Evolutionary conservation across 1,284 basidiomycete genomes (phyloP), one percentile per base, ranked within the genome.

Genomic region (Heliocybe sulcata): DNA sequence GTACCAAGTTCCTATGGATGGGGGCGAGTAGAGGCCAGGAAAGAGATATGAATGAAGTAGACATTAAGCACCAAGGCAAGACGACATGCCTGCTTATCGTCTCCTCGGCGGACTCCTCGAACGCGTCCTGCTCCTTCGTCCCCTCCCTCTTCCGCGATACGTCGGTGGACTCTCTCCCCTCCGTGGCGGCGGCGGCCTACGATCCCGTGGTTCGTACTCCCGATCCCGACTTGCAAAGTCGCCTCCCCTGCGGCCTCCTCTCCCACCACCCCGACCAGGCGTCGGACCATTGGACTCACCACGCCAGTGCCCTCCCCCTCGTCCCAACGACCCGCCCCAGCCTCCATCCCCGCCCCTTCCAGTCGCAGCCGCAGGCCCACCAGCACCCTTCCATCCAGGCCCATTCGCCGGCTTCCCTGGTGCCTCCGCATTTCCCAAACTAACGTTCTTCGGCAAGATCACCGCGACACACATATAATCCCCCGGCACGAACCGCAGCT

Each of bases 401-500:
- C 71, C 59, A 14, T 47, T 50, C 20, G 55, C 53, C 45, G 61
- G 65, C 6, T 65, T 60, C 1, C 61, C 69, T 4, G 67, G 73
- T n/a, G 75, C 68, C 54, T 73, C 72, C n/a, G 68, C 62, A n/a
- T 77, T 67, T 0, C 79, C 71, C 12, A 76, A 64, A 3, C 72
- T 76, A 19, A 78, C 77, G 58, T 79, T 80, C 69, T 88, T 88
- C 11, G 88, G 88, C 47, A 90, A 74, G 22, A 85, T 65, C 19
- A 91, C 82, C 19, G 84, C 77, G 50, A 91, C 73, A 59, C 82
- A 80, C 26, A 91, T 75, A 60, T 82, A 90, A 63, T 91, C 88
- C 12, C 89, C 88, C 0, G 88, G 87, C 0, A 88, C 76, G 62
- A 91, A 88, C 33, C 85, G 75, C 31, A 91, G 71, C 59, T 90